Evolutionary conservation across 352 stramenopile species (phyloP).

Genomic region (Pythium guiyangense): DNA sequence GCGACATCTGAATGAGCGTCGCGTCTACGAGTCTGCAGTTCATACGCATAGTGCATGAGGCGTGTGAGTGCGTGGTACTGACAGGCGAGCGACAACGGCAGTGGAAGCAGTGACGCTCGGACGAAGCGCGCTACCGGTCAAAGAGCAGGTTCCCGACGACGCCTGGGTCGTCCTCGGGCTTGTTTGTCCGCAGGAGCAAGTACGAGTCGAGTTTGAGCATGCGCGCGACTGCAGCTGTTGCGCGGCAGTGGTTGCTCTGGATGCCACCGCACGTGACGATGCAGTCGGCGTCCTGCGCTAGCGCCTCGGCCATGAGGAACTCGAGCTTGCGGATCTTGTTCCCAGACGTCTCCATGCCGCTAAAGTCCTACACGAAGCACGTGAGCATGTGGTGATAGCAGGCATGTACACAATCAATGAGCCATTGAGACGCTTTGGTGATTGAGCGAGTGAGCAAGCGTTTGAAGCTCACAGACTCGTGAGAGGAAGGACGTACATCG

Average conservation of each 20-base stretch:
- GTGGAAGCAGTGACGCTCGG: neutral
- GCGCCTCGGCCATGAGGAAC: slow-evolving; percentile 90
- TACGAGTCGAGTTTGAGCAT: slow-evolving; percentile 91
- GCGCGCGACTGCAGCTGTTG: slow-evolving; percentile 72
- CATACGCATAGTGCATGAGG: no score
- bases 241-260: slow-evolving; percentile 94
- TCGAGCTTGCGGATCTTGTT: slow-evolving; percentile 97
- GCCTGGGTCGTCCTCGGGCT: slow-evolving; percentile 61
- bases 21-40: slow-evolving; percentile 55
- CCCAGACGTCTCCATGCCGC: slow-evolving; percentile 88
- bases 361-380: slow-evolving; percentile 55
- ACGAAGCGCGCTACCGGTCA: slow-evolving; percentile 37
- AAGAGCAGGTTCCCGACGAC: slow-evolving; percentile 81
- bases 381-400: neutral
- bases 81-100: neutral
- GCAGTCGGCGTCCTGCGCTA: slow-evolving; percentile 78
- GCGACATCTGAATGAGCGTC: slow-evolving; percentile 75
- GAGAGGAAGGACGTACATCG: slow-evolving; percentile 29
- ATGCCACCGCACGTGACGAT: slow-evolving; percentile 92
- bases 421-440: neutral
- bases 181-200: slow-evolving; percentile 85
- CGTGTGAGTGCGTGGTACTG: neutral
- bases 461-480: neutral
- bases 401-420: neutral
- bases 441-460: no score